phyloP scores from a whole-genome alignment of 2,329 filamentous ascomycete species.

The Teratosphaeria zuluensis region DNA sequence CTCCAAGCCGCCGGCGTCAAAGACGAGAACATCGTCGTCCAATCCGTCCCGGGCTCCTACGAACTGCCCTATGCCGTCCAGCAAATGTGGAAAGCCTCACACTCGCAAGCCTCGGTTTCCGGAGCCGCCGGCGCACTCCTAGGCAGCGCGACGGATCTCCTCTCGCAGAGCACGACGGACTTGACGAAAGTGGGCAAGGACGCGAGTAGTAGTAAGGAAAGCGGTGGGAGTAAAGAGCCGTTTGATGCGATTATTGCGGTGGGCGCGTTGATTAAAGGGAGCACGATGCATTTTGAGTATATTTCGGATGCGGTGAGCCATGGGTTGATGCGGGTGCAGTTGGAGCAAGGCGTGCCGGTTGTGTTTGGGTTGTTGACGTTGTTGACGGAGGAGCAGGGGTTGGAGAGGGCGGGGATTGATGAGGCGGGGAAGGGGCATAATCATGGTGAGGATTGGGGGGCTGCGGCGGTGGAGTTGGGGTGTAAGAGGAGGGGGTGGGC shows the following conservation, averaged over 20 bases:
- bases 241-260: constrained; percentile 95
- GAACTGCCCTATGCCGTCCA: constrained; percentile 88
- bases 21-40: constrained; percentile 76
- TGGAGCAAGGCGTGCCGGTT: constrained; percentile 81
- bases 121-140: constrained; percentile 45
- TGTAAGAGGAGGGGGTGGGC: constrained; percentile 79
- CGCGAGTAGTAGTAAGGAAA: constrained; percentile 5
- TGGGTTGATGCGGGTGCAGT: constrained; percentile 86
- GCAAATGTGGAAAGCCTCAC: constrained; percentile 47
- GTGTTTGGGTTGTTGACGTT: constrained; percentile 89
- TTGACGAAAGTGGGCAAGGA: constrained; percentile 44
- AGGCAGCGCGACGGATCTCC: constrained; percentile 63
- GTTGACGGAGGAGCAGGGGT: constrained; percentile 76
- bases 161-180: constrained; percentile 54
- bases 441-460: constrained; percentile 93
- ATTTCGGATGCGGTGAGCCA: constrained; percentile 86
- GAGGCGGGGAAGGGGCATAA: constrained; percentile 54
- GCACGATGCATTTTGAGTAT: constrained; percentile 99
- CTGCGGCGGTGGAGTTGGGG: constrained; percentile 87
- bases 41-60: constrained; percentile 88
- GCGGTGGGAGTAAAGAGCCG: constrained; percentile 38
- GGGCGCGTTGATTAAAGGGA: constrained; percentile 93
- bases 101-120: constrained; percentile 54
- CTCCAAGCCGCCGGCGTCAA: constrained; percentile 71
- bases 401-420: constrained; percentile 67